Percentiles rank a stretch among this genome's conserved stretches.
Conservation (phyloP, 805 yeast species). For the Lipomyces japonicus region DNA sequence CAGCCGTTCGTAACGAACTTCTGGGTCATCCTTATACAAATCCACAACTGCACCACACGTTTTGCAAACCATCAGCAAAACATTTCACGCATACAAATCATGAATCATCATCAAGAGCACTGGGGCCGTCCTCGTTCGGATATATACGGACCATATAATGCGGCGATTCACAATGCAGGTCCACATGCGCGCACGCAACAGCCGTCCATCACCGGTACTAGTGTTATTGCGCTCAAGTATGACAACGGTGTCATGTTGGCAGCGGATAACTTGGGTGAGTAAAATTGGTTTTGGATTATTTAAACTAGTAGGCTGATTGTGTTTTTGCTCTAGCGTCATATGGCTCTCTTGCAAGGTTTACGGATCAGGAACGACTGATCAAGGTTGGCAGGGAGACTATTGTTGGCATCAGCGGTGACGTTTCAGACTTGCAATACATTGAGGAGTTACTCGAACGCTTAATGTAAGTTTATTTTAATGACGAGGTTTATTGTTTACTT, state of each 20-base stretch:
- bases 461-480: constrained; percentile 41
- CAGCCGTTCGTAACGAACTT: too few relatives aligned
- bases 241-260: constrained; percentile 89
- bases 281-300: neutral
- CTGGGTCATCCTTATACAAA: too few relatives aligned
- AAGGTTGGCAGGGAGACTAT: constrained; percentile 81
- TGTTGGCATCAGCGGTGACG: constrained; percentile 92
- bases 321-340: constrained; percentile 51
- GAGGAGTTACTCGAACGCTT: constrained; percentile 72
- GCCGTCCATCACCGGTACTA: constrained; percentile 95
- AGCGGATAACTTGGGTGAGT: constrained; percentile 80
- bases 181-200: constrained; percentile 86
- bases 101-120: constrained; percentile 91
- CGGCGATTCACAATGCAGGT: constrained; percentile 54
- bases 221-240: constrained; percentile 88
- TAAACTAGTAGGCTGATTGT: neutral
- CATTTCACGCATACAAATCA: constrained; percentile 34
- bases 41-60: too few relatives aligned
- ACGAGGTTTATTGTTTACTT: neutral
- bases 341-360: constrained; percentile 87
- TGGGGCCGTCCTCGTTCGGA: constrained; percentile 95
- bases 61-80: too few relatives aligned
- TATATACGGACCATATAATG: constrained; percentile 72
- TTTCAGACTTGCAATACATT: constrained; percentile 86
- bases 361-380: constrained; percentile 76